Evolutionary conservation across 495 filamentous ascomycete species (phyloP), one percentile per base, ranked within the genome.

Genomic region (Aspergillus bridgeri): DNA sequence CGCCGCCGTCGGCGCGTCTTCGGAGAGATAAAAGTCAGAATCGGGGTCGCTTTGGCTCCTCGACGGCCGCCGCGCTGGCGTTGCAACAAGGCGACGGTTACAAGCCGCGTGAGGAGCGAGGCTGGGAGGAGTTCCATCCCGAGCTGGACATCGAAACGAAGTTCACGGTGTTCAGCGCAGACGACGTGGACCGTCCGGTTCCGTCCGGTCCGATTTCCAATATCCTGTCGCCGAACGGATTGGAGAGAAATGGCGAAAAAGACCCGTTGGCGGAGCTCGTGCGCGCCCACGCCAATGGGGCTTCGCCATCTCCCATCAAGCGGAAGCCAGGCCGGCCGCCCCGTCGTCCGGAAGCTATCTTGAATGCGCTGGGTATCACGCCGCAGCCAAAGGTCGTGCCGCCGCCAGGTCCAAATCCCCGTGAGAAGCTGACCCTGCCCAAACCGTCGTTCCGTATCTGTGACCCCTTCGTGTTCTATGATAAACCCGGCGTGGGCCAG

Each of bases 71-170:
- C 19, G 88, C 89, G 5, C 88, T 90, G 42, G 91, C 91, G 22
- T 83, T 91, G 22, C 90, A 90, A 49, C 89, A 93, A 61, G 91
- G 87, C 59, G 93, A 97, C 75, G 91, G 91, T 17, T 97, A 96
- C 73, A 98, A 99, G 68, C 94, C 94, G 3, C 81, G 94, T 56
- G 94, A 99, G 70, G 94, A 99, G 72, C 86, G 92, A 54, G 89
- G 90, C 15, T 99, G 92, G 89, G 90, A 95, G 65, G 95, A 98
- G 71, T 98, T 96, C 54, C 94, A 99, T 70, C 92, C 89, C 13
- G 88, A 96, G 63, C 81, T 99, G 33, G 92, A 98, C 70, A 89
- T 96, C 57, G 90, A 94, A 48, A 80, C 79, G 24, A 82, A 78
- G 18, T 85, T 98, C 50, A 83, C 84, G 42, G 78, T 96, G 3